A percentile compares a stretch with the other conserved stretches of the same genome.
Conservation (phyloP, 1,284 basidiomycete species). For the Volvariella surrecta region DNA sequence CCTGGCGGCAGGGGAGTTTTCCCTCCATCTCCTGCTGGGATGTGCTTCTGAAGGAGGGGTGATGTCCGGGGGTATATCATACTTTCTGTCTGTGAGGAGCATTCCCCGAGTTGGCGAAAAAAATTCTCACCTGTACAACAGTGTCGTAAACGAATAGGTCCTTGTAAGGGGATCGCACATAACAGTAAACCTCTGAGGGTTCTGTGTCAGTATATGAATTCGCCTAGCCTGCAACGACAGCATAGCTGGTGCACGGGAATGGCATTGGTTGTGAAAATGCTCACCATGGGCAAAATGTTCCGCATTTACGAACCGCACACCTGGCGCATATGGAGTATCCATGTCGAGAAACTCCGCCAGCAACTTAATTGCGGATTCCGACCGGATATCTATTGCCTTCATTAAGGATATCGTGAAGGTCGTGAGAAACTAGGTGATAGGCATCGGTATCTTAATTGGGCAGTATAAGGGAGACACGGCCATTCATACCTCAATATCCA, state of each 20-base stretch:
- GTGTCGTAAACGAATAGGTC: slow-evolving; percentile 76
- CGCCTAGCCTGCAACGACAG: not conserved
- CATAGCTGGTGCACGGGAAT: slow-evolving; percentile 4
- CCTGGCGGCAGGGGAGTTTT: not conserved
- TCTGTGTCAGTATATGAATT: slow-evolving; percentile 8
- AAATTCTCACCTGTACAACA: slow-evolving; percentile 60
- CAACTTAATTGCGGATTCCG: slow-evolving; percentile 75
- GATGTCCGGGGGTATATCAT: slow-evolving; percentile 36
- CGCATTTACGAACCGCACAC: slow-evolving; percentile 54
- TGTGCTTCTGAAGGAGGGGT: slow-evolving; percentile 20
- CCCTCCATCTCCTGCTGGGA: slow-evolving; percentile 32
- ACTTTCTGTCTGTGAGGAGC: slow-evolving; percentile 27
- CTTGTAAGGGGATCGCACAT: slow-evolving; percentile 76
- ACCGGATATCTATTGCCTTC: slow-evolving; percentile 82
- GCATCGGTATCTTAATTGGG: slow-evolving; percentile 7
- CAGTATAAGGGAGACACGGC: slow-evolving; percentile 2
- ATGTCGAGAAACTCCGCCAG: slow-evolving; percentile 81
- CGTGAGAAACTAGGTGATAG: slow-evolving; percentile 48
- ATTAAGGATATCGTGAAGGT: slow-evolving; percentile 79
- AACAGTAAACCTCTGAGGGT: slow-evolving; percentile 70
- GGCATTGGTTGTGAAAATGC: slow-evolving; percentile 14
- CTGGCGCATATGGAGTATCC: slow-evolving; percentile 46
- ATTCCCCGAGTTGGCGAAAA: not conserved
- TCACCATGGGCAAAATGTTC: slow-evolving; percentile 87
- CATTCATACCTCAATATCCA: slow-evolving; percentile 77